A percentile compares a stretch with the other conserved stretches of the same genome.
Evolutionary conservation across 2,329 filamentous ascomycete genomes (phyloP).

Genomic region (Lasiodiplodia citricola): DNA sequence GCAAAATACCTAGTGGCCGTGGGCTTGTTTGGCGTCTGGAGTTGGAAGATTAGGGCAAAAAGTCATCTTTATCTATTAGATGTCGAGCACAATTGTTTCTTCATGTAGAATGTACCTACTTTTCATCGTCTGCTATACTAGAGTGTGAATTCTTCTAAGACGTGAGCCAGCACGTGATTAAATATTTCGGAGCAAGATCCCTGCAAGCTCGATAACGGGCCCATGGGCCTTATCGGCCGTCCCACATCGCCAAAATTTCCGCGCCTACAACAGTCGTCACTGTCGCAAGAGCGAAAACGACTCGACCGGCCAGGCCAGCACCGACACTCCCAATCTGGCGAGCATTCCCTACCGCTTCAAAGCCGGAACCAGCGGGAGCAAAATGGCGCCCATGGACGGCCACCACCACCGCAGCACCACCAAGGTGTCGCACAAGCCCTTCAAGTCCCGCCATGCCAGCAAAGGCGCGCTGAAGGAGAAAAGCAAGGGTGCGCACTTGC

Average conservation of each 20-base stretch:
- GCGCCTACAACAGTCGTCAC: slow-evolving; percentile 1
- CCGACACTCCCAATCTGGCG: slow-evolving; percentile 23
- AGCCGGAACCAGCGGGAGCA: slow-evolving; percentile 66
- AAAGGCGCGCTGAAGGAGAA: slow-evolving; percentile 86
- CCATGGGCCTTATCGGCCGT: slow-evolving; percentile 7
- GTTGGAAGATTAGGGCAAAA: not conserved
- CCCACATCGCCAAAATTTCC: slow-evolving; percentile 27
- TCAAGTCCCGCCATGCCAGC: slow-evolving; percentile 89
- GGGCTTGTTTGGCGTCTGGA: slow-evolving; percentile 2
- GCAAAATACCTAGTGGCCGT: not conserved
- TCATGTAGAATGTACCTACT: not conserved
- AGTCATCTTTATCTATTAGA: not conserved
- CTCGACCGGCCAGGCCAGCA: not conserved
- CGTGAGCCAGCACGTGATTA: not conserved
- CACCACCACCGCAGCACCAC: slow-evolving; percentile 92
- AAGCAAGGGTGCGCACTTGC: slow-evolving; percentile 71
- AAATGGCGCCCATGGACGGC: slow-evolving; percentile 73
- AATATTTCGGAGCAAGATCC: not conserved
- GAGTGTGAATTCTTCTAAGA: not conserved
- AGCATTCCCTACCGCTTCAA: slow-evolving; percentile 79
- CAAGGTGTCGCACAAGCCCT: slow-evolving; percentile 85
- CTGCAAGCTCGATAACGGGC: slow-evolving; percentile 20
- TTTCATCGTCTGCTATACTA: not conserved
- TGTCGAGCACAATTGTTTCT: not conserved
- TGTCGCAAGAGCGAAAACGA: not conserved